Percentiles rank a stretch among this genome's conserved stretches.
phyloP scores from a whole-genome alignment of 2,329 filamentous ascomycete genomes.

The Monilinia fructicola region DNA sequence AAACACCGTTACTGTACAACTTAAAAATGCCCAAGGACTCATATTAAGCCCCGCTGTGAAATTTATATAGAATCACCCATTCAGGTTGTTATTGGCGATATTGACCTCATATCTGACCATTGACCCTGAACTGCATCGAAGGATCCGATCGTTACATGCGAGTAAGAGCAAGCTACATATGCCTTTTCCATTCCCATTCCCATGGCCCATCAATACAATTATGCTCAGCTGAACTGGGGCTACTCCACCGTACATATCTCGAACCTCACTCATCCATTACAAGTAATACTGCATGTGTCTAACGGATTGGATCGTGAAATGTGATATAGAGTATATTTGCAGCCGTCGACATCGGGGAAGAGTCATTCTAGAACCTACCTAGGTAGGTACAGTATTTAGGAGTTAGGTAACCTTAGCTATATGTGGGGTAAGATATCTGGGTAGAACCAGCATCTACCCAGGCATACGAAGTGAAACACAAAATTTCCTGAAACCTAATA shows the following conservation, averaged over 20 bases:
- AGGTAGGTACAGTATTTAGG: no score
- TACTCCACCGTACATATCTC: not conserved
- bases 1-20: no score
- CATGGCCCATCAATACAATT: not conserved
- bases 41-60: no score
- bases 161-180: no score
- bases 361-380: slow-evolving; percentile 1
- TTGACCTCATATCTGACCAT: no score
- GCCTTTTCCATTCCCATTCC: not conserved
- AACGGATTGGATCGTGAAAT: not conserved
- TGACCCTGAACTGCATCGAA: no score
- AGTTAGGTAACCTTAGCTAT: not conserved
- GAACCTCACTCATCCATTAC: not conserved
- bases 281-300: not conserved
- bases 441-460: no score
- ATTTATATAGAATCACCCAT: no score
- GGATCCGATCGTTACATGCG: no score
- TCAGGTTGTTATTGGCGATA: no score
- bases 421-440: not conserved
- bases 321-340: not conserved
- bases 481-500: not conserved
- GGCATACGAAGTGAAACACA: slow-evolving; percentile 4
- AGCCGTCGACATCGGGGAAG: slow-evolving; percentile 8
- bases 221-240: slow-evolving; percentile 6
- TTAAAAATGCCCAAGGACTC: no score